Percentiles rank a stretch among this genome's conserved stretches.
Evolutionary conservation across 371 early-diverging fungal species (phyloP).

Genomic region (Rhizomucor miehei): DNA sequence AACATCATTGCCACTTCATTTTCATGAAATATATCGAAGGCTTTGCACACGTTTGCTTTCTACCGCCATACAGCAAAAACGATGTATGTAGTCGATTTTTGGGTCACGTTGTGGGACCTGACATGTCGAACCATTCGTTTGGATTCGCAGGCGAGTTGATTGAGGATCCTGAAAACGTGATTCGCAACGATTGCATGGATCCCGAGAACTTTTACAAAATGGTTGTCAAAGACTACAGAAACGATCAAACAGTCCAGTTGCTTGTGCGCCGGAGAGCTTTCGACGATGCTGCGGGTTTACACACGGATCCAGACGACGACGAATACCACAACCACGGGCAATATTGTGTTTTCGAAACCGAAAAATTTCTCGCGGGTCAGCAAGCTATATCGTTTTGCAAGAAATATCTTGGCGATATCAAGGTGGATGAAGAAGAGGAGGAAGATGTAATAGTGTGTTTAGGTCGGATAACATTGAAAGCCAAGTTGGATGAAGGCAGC

Average conservation of each 20-base stretch:
- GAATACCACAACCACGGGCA: slow-evolving; percentile 5
- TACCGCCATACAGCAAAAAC: slow-evolving; percentile 1
- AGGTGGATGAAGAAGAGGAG: slow-evolving; percentile 1
- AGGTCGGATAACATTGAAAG: slow-evolving; percentile 3
- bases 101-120: slow-evolving; percentile 7
- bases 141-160: slow-evolving; percentile 7
- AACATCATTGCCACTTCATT: too few relatives aligned
- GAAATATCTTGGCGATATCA: slow-evolving; percentile 8
- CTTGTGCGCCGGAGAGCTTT: slow-evolving; percentile 6
- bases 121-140: neutral
- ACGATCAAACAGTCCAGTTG: neutral
- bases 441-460: slow-evolving; percentile 9
- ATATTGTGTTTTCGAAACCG: slow-evolving; percentile 5
- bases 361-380: slow-evolving; percentile 7
- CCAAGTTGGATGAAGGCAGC: neutral
- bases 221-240: slow-evolving; percentile 3
- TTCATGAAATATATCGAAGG: slow-evolving; percentile 1
- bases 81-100: slow-evolving; percentile 5
- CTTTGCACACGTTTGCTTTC: slow-evolving; percentile 10
- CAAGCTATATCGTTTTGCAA: slow-evolving; percentile 6
- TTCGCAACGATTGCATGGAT: slow-evolving; percentile 15
- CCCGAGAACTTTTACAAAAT: slow-evolving; percentile 10
- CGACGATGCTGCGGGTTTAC: slow-evolving; percentile 12
- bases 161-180: neutral
- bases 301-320: slow-evolving; percentile 10